Base-by-base conservation (phyloP, 164 flowering plant species). In the Amborella trichopoda region DNA sequence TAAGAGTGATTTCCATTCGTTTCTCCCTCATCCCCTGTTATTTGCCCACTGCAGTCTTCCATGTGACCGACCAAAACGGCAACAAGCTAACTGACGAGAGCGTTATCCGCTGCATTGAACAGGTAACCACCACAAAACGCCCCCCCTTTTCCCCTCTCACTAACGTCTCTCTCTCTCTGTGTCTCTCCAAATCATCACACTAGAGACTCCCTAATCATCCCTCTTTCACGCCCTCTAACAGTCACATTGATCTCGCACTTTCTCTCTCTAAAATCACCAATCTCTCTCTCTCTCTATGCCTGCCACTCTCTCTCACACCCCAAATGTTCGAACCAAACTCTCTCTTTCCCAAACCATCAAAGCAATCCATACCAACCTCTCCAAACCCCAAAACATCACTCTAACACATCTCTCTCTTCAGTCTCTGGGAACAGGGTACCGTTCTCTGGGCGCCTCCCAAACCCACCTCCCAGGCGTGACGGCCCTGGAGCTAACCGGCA, bases 31-130 rank as follows among this genome's bases (percentile, higher is more conserved):
- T 14, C 4, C 27, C 26, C 23, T 28, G 6, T 28, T 20, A 5
- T 36, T n/a, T 8, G 19, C 27, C 40, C 3, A 40, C 24, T 59
- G 43, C 87, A 91, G 98, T 83, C 54, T 91, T 83, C 44, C 96
- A 91, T 57, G 98, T 91, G 39, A 87, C 95, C 23, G 94, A 86
- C 64, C 63, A 68, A 49, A 53, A 76, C 40, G 96, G 98, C 51
- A 68, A 78, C 61, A 83, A 83, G 52, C 61, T 91, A 27, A 87
- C 81, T 0, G 98, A 83, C 27, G 75, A 76, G 46, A 81, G 77
- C 60, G 83, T 83, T 23, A 68, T 90, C 52, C 66, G 62, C 46
- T 74, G 67, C 75, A 76, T 90, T 41, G 80, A 86, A 52, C 76
- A 81, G 89, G 97, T 88, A 63, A 54, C 6, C 14, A 38, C 46